phyloP scores from a whole-genome alignment of 352 stramenopile species.

The Blastocystis sp. region DNA sequence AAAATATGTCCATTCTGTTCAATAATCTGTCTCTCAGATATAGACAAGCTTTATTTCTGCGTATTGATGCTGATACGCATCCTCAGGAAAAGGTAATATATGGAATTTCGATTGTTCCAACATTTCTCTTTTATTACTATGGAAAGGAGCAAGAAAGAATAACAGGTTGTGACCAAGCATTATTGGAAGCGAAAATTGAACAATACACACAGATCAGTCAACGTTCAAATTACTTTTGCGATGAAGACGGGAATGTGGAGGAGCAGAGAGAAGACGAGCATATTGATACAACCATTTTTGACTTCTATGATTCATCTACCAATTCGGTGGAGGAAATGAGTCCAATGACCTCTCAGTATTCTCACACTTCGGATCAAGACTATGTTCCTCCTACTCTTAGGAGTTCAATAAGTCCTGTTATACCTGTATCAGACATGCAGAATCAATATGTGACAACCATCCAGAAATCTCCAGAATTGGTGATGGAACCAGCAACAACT shows the following conservation, averaged over 20 bases:
- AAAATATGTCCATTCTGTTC: neutral
- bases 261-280: neutral
- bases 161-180: neutral
- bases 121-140: slow-evolving; percentile 16
- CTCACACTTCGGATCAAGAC: neutral
- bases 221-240: neutral
- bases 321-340: neutral
- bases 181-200: neutral
- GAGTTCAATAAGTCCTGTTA: no score
- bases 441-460: no score
- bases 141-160: neutral
- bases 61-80: neutral
- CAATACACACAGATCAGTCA: slow-evolving; percentile 11
- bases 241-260: neutral
- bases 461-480: no score
- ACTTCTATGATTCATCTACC: neutral
- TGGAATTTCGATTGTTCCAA: neutral
- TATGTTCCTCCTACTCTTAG: neutral
- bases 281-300: neutral
- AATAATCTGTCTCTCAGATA: neutral
- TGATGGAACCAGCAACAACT: no score
- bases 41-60: neutral
- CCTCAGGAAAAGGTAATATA: neutral
- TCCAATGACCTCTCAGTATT: neutral
- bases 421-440: no score